A percentile compares a stretch with the other conserved stretches of the same genome.
Conservation (phyloP, 129 eudicot genomes). For the Solidago caesia region DNA sequence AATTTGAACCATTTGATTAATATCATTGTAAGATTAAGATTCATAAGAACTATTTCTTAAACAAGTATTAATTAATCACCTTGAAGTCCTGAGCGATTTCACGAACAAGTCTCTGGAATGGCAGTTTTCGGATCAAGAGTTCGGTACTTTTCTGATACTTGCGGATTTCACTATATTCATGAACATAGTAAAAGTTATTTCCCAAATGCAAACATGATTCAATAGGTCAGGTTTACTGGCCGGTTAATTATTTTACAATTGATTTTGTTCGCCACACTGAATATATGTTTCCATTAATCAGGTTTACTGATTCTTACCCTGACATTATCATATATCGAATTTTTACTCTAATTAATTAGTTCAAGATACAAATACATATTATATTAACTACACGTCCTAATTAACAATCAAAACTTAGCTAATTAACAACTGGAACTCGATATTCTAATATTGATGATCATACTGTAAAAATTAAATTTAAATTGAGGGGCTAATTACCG, state of each 20-base stretch:
- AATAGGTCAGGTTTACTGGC: background rate
- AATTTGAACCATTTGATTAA: too few relatives aligned
- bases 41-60: too few relatives aligned
- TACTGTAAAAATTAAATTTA: too few relatives aligned
- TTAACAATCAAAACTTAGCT: background rate
- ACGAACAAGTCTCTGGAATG: background rate
- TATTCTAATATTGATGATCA: background rate
- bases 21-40: too few relatives aligned
- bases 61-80: background rate
- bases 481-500: background rate
- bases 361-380: background rate
- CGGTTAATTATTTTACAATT: too few relatives aligned
- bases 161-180: background rate
- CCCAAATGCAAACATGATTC: background rate
- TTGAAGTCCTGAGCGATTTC: background rate
- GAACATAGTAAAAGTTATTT: background rate
- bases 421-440: background rate
- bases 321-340: too few relatives aligned
- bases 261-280: too few relatives aligned
- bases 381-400: background rate
- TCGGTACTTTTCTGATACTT: background rate
- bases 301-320: too few relatives aligned
- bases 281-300: too few relatives aligned
- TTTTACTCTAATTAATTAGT: background rate
- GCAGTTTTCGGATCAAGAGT: background rate